phyloP scores from a whole-genome alignment of 2,329 filamentous ascomycete genomes.

The Fusarium continuum region DNA sequence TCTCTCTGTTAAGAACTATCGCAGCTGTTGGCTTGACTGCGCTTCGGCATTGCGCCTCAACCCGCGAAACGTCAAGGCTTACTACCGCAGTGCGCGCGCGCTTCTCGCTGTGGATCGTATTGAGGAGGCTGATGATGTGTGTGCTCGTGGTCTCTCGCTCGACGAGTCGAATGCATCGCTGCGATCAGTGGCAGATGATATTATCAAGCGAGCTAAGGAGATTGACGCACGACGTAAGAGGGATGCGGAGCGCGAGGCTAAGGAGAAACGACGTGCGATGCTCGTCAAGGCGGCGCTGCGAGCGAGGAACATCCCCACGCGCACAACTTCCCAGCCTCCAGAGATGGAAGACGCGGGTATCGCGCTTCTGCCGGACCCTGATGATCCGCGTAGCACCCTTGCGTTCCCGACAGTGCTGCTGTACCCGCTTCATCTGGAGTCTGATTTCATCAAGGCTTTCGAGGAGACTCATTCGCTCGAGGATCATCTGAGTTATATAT shows the following conservation, averaged over 20 bases:
- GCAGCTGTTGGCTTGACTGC: slow-evolving; percentile 86
- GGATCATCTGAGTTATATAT: slow-evolving; percentile 84
- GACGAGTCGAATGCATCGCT: slow-evolving; percentile 77
- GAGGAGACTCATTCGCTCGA: slow-evolving; percentile 77
- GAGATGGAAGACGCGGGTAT: slow-evolving; percentile 88
- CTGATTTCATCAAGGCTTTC: slow-evolving; percentile 91
- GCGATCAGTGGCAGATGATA: slow-evolving; percentile 67
- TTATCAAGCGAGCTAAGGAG: slow-evolving; percentile 65
- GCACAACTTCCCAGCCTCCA: slow-evolving; percentile 75
- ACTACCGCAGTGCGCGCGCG: slow-evolving; percentile 83
- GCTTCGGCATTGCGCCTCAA: slow-evolving; percentile 82
- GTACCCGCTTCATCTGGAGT: slow-evolving; percentile 84
- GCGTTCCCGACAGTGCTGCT: slow-evolving; percentile 83
- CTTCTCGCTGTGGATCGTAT: slow-evolving; percentile 82
- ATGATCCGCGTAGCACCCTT: slow-evolving; percentile 76
- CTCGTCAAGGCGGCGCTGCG: slow-evolving; percentile 73
- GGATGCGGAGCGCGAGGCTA: slow-evolving; percentile 65
- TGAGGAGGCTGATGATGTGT: slow-evolving; percentile 82
- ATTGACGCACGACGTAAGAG: slow-evolving; percentile 64
- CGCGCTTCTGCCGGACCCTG: slow-evolving; percentile 73
- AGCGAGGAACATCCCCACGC: slow-evolving; percentile 74
- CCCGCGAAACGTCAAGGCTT: slow-evolving; percentile 84
- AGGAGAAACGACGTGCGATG: slow-evolving; percentile 62
- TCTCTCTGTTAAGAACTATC: slow-evolving; percentile 87
- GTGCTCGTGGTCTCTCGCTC: slow-evolving; percentile 75